Evolutionary conservation across 768 basidiomycete species (phyloP).

Genomic region (Boletus reticulatus): DNA sequence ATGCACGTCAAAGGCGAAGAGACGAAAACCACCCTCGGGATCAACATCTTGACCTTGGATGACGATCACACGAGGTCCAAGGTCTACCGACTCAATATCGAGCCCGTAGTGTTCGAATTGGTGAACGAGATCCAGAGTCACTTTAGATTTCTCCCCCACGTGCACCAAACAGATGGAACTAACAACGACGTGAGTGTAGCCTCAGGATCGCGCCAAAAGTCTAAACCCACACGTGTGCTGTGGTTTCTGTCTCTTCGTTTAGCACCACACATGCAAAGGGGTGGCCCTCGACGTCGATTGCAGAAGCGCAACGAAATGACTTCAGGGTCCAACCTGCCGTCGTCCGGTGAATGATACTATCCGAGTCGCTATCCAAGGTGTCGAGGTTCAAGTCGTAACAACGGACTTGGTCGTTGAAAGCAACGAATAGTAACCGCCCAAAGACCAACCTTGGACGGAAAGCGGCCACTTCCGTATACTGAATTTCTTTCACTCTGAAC

Average conservation of each 20-base stretch:
- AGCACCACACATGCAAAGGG: constrained; percentile 16
- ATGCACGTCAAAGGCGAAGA: neutral
- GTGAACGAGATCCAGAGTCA: constrained; percentile 11
- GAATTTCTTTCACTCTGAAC: constrained; percentile 1
- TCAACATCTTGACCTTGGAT: neutral
- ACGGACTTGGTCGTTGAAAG: constrained; percentile 9
- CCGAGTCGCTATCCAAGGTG: neutral
- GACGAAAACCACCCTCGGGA: neutral
- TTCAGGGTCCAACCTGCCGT: neutral
- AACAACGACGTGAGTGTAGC: neutral
- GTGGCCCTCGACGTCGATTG: constrained; percentile 9
- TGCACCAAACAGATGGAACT: constrained; percentile 11
- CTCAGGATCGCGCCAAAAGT: neutral
- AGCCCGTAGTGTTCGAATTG: constrained; percentile 7
- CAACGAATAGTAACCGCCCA: constrained; percentile 16
- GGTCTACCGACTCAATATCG: neutral
- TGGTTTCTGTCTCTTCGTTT: neutral
- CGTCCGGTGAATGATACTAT: constrained; percentile 6
- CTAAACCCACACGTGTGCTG: constrained; percentile 1
- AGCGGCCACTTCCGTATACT: neutral
- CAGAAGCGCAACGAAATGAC: constrained; percentile 9
- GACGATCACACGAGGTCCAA: neutral
- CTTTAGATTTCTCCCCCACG: neutral
- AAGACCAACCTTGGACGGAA: constrained; percentile 6
- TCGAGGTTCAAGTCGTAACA: constrained; percentile 15